Evolutionary conservation across 2,329 filamentous ascomycete species (phyloP).

Genomic region (Botrytis hyacinthi): DNA sequence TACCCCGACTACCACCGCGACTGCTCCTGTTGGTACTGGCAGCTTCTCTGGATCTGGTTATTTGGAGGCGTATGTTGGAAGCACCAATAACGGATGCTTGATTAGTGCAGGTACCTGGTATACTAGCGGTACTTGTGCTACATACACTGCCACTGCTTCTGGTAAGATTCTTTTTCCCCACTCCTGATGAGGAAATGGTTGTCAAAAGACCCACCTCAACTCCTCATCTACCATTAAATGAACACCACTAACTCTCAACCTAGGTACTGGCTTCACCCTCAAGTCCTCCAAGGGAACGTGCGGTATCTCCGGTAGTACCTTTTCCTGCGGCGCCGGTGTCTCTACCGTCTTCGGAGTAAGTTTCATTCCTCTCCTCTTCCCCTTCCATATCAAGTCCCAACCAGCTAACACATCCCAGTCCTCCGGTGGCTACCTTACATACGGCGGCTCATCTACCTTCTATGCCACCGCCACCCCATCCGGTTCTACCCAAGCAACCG

Average conservation of each 20-base stretch:
- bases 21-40: slow-evolving; percentile 38
- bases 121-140: slow-evolving; percentile 64
- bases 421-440: slow-evolving; percentile 30
- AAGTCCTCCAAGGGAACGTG: slow-evolving; percentile 59
- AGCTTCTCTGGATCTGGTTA: slow-evolving; percentile 54
- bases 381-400: not conserved
- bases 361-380: slow-evolving; percentile 7
- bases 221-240: not conserved
- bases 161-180: slow-evolving; percentile 42
- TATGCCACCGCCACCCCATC: slow-evolving; percentile 39
- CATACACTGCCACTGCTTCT: slow-evolving; percentile 54
- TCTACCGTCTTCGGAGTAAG: slow-evolving; percentile 41
- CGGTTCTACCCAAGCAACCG: slow-evolving; percentile 36
- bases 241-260: not conserved
- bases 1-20: slow-evolving; percentile 31
- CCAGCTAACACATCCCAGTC: slow-evolving; percentile 11
- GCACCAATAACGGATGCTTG: slow-evolving; percentile 59
- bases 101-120: slow-evolving; percentile 69
- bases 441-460: slow-evolving; percentile 35
- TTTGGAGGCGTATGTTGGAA: slow-evolving; percentile 53
- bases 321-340: slow-evolving; percentile 55
- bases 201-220: not conserved
- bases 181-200: not conserved
- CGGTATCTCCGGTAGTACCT: slow-evolving; percentile 50
- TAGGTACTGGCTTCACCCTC: slow-evolving; percentile 45